Percentiles rank a stretch among this genome's conserved stretches.
Conservation (phyloP, 805 yeast species). For the Ogataea dorogensis region DNA sequence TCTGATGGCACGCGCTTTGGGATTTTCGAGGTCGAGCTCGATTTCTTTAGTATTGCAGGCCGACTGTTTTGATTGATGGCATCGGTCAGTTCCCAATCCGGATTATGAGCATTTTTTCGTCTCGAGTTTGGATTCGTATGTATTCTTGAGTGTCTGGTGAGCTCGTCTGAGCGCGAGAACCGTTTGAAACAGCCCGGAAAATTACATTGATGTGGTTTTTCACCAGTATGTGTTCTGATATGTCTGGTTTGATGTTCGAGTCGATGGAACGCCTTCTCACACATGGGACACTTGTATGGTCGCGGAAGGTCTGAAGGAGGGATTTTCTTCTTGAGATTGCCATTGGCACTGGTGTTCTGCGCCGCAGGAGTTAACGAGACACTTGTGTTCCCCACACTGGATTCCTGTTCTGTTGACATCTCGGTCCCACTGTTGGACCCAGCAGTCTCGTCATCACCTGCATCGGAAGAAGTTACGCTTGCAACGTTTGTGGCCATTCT, state of each 20-base stretch:
- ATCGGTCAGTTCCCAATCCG: slow-evolving; percentile 17
- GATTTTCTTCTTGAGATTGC: slow-evolving; percentile 24
- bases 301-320: slow-evolving; percentile 37
- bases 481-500: slow-evolving; percentile 29
- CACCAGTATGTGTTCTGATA: slow-evolving; percentile 91
- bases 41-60: slow-evolving; percentile 17
- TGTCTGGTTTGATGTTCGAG: slow-evolving; percentile 91
- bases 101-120: slow-evolving; percentile 28
- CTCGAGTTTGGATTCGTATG: slow-evolving; percentile 58
- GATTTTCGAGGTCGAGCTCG: slow-evolving; percentile 20
- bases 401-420: background rate
- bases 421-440: no score
- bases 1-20: slow-evolving; percentile 11
- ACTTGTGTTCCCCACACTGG: slow-evolving; percentile 1
- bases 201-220: slow-evolving; percentile 82
- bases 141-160: slow-evolving; percentile 80
- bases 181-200: slow-evolving; percentile 82
- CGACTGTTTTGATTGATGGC: slow-evolving; percentile 15
- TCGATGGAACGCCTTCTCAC: slow-evolving; percentile 83
- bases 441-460: no score
- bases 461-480: slow-evolving; percentile 2
- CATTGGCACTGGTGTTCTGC: slow-evolving; percentile 21
- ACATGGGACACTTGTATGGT: slow-evolving; percentile 82
- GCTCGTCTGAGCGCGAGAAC: slow-evolving; percentile 79
- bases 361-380: slow-evolving; percentile 23